phyloP scores from a whole-genome alignment of 345 rosid species.

The Eutrema japonicum region DNA sequence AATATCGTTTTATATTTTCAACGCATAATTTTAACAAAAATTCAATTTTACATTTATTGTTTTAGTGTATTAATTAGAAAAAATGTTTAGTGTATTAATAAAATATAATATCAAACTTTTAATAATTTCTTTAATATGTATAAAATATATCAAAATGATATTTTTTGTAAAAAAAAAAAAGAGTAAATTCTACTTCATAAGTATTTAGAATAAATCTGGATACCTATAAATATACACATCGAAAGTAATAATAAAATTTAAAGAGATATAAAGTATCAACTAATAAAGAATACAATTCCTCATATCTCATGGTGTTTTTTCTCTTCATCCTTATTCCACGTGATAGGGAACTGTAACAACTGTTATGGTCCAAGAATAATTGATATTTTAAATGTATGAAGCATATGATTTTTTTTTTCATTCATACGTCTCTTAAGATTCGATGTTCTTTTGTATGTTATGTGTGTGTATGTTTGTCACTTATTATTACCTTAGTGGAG shows the following conservation, averaged over 20 bases:
- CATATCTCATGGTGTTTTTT: conserved; percentile 1
- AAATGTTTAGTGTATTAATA: no score
- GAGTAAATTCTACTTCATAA: neutral
- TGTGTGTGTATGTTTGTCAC: neutral
- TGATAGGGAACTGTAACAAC: conserved; percentile 37
- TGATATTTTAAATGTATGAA: neutral
- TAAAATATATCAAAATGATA: no score
- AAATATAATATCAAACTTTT: no score
- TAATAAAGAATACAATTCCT: conserved; percentile 27
- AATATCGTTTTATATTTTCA: no score
- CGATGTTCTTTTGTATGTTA: conserved; percentile 1
- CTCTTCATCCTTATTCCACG: conserved; percentile 32
- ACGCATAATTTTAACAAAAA: no score
- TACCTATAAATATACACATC: neutral
- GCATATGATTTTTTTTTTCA: neutral
- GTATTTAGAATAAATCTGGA: conserved; percentile 1
- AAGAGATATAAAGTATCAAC: neutral
- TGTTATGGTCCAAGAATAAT: conserved; percentile 40
- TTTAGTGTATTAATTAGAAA: no score
- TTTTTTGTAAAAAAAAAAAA: no score
- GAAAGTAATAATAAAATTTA: conserved; percentile 12
- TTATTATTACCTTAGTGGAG: neutral
- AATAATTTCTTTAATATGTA: no score
- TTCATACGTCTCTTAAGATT: conserved; percentile 23
- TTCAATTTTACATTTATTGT: no score